Evolutionary conservation across 2,329 filamentous ascomycete genomes (phyloP).

Genomic region (Boeremia lycopersici): DNA sequence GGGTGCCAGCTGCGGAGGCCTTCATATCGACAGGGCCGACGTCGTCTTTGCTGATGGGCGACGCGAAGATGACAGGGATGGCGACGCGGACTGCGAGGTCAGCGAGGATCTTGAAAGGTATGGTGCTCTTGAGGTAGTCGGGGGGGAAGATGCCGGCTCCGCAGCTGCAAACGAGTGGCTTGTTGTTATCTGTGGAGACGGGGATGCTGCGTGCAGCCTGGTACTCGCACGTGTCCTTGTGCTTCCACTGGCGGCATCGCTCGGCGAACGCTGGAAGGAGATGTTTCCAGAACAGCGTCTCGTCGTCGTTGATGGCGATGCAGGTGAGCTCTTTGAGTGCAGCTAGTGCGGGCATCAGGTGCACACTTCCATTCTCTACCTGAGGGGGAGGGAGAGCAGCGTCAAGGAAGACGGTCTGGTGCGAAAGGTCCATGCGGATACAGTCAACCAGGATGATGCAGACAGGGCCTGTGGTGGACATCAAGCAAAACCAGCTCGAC

Average conservation of each 20-base stretch:
- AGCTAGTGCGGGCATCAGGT: too few species aligned
- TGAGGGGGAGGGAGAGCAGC: constrained; percentile 37
- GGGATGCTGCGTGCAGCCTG: not conserved
- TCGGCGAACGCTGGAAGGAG: constrained; percentile 23
- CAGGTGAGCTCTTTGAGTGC: not conserved
- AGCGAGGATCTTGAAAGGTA: not conserved
- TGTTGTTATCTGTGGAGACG: not conserved
- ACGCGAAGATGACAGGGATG: constrained; percentile 16
- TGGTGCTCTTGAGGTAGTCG: constrained; percentile 6
- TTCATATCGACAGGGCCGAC: not conserved
- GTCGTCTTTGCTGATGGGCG: constrained; percentile 13
- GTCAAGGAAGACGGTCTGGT: constrained; percentile 41
- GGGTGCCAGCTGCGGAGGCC: too few species aligned
- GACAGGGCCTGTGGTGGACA: not conserved
- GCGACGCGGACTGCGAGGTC: constrained; percentile 18
- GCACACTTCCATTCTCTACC: too few species aligned
- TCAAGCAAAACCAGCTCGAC: not conserved
- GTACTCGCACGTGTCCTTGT: constrained; percentile 38
- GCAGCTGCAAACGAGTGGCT: constrained; percentile 11
- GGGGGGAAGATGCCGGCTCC: constrained; percentile 13
- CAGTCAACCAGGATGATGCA: constrained; percentile 29
- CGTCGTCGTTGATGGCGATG: constrained; percentile 26
- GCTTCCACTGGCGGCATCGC: constrained; percentile 50
- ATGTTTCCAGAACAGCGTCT: constrained; percentile 22
- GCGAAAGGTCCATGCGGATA: constrained; percentile 42